A percentile compares a stretch with the other conserved stretches of the same genome.
Conservation (phyloP, 495 filamentous ascomycete species). For the Lophium mytilinum region DNA sequence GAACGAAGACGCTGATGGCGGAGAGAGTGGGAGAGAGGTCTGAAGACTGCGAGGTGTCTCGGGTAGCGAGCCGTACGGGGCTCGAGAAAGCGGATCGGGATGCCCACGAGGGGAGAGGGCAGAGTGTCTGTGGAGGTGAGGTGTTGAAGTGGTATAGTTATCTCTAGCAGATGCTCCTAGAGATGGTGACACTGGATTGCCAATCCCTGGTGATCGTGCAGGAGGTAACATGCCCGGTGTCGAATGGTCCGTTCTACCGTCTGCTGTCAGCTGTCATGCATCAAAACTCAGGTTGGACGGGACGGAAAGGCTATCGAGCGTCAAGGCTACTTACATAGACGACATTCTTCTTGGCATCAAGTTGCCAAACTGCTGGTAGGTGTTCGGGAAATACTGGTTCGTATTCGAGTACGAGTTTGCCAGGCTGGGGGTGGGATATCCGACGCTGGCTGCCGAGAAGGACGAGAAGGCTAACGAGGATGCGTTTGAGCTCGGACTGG, state of each 20-base stretch:
- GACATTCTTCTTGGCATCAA: conserved; percentile 19
- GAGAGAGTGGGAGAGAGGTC: conserved; percentile 21
- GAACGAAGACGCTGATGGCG: conserved; percentile 5
- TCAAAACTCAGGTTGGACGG: conserved; percentile 20
- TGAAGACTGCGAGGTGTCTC: conserved; percentile 32
- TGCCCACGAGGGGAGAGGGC: conserved; percentile 25
- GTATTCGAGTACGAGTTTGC: conserved; percentile 26
- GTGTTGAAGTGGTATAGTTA: conserved; percentile 28
- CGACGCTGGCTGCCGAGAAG: conserved; percentile 15
- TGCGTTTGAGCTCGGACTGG: conserved; percentile 31
- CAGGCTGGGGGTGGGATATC: conserved; percentile 3
- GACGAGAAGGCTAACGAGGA: conserved; percentile 29
- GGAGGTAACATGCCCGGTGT: conserved; percentile 28
- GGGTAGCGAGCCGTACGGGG: conserved; percentile 18
- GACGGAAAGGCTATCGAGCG: neutral
- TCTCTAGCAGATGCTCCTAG: conserved; percentile 22
- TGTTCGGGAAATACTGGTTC: conserved; percentile 15
- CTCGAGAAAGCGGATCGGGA: conserved; percentile 12
- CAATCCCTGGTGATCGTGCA: conserved; percentile 23
- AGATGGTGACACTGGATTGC: conserved; percentile 25
- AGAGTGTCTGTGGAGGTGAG: conserved; percentile 13
- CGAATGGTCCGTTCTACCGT: conserved; percentile 26
- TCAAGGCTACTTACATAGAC: conserved; percentile 30
- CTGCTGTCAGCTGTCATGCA: conserved; percentile 28
- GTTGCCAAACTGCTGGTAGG: conserved; percentile 22